phyloP scores from a whole-genome alignment of 768 basidiomycete genomes.

The Leucosporidium scottii region DNA sequence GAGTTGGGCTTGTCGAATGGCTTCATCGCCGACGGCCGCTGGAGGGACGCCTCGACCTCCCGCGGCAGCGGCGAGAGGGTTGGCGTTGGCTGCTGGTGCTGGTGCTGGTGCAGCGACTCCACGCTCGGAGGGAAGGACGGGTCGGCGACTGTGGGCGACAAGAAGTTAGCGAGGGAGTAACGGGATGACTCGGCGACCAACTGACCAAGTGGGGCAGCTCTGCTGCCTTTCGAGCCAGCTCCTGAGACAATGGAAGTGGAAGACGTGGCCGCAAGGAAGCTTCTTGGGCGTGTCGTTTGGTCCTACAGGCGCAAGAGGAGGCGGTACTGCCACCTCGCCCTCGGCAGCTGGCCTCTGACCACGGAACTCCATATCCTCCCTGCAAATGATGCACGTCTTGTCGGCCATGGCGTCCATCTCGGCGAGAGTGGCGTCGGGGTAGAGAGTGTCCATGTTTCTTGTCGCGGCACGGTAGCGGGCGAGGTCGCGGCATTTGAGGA shows the following conservation, averaged over 20 bases:
- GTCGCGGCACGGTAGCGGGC: conserved; percentile 90
- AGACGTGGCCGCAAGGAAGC: conserved; percentile 91
- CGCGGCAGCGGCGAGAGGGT: background rate
- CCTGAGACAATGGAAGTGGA: conserved; percentile 93
- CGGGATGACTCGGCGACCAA: conserved; percentile 9
- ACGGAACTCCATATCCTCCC: conserved; percentile 76
- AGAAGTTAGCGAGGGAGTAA: conserved; percentile 17
- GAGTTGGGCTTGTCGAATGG: conserved; percentile 39
- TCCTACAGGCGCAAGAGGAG: conserved; percentile 21
- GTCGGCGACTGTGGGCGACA: conserved; percentile 30
- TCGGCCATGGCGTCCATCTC: conserved; percentile 77
- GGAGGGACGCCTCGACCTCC: background rate
- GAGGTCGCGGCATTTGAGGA: conserved; percentile 76
- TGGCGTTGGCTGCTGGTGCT: background rate
- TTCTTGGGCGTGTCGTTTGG: conserved; percentile 90
- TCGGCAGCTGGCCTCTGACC: conserved; percentile 37
- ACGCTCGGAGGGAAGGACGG: conserved; percentile 26
- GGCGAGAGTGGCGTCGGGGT: conserved; percentile 81
- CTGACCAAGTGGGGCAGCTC: conserved; percentile 96
- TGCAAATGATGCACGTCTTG: conserved; percentile 92
- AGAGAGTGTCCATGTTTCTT: conserved; percentile 89
- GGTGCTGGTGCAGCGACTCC: background rate
- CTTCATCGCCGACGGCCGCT: conserved; percentile 37
- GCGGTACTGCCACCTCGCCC: conserved; percentile 33
- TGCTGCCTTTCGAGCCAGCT: conserved; percentile 98